Evolutionary conservation across 805 yeast species (phyloP).

Genomic region (Saccharomycopsis sp.): DNA sequence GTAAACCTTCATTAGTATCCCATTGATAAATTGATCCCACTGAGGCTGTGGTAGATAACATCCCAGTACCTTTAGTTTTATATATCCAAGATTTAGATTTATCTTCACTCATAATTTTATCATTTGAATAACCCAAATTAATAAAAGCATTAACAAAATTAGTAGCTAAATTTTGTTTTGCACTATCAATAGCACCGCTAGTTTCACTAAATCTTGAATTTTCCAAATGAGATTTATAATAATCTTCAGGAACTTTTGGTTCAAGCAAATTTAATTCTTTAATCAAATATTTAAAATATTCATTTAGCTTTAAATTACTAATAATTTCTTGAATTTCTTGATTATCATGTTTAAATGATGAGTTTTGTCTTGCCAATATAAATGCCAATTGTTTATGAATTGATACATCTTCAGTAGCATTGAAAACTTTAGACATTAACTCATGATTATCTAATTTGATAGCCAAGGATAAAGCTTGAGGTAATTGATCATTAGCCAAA

Average conservation of each 20-base stretch:
- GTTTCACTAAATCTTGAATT: conserved; percentile 54
- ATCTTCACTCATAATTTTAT: conserved; percentile 69
- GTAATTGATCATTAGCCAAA: conserved; percentile 65
- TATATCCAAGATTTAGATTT: conserved; percentile 79
- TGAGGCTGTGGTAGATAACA: conserved; percentile 86
- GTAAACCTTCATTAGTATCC: conserved; percentile 86
- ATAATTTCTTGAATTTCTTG: conserved; percentile 78
- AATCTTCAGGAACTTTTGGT: conserved; percentile 92
- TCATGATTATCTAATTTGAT: conserved; percentile 79
- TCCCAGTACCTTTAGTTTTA: conserved; percentile 86
- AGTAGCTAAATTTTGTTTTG: conserved; percentile 90
- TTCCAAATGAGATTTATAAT: conserved; percentile 87
- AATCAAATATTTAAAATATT: conserved; percentile 71
- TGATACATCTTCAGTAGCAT: conserved; percentile 64
- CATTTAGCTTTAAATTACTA: conserved; percentile 70
- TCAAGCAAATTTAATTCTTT: conserved; percentile 83
- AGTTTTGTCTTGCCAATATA: conserved; percentile 79
- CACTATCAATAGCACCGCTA: conserved; percentile 62
- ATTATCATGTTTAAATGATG: conserved; percentile 57
- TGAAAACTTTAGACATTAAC: conserved; percentile 72
- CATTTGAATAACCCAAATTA: conserved; percentile 86
- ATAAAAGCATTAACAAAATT: conserved; percentile 90
- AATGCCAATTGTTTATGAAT: conserved; percentile 88
- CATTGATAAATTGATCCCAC: conserved; percentile 87
- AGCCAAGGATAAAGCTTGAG: conserved; percentile 88